Conservation (phyloP, 106 monocot genomes). For the Dioscorea dumetorum region DNA sequence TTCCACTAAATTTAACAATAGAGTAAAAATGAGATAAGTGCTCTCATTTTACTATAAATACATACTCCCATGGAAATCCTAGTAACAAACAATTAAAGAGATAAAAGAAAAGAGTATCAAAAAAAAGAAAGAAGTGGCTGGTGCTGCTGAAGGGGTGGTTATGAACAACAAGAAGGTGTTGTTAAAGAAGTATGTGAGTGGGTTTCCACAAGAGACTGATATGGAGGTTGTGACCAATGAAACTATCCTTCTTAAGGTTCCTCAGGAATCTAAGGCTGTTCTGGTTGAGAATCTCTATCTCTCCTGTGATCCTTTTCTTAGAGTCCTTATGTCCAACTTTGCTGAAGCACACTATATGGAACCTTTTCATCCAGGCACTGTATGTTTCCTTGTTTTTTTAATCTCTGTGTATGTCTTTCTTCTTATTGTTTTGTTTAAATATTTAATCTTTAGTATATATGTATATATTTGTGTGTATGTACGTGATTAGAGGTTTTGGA, state of each 20-base stretch:
- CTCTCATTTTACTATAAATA: too few relatives aligned
- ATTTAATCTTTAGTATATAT: too few relatives aligned
- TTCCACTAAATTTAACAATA: too few relatives aligned
- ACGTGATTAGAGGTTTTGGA: constrained; percentile 5
- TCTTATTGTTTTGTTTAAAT: too few relatives aligned
- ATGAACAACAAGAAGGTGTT: constrained; percentile 13
- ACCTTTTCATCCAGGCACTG: not conserved
- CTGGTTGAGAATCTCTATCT: constrained; percentile 45
- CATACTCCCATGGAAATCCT: too few relatives aligned
- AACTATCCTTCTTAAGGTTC: constrained; percentile 4
- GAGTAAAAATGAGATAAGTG: too few relatives aligned
- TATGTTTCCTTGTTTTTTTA: not conserved
- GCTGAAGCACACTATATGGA: not conserved
- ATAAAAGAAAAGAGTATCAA: too few relatives aligned
- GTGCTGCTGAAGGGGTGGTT: not conserved
- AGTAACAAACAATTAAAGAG: too few relatives aligned
- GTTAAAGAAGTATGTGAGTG: constrained; percentile 2
- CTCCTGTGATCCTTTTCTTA: constrained; percentile 16
- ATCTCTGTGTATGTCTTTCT: not conserved
- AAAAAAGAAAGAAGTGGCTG: not conserved
- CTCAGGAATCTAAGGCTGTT: constrained; percentile 17
- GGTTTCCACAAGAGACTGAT: constrained; percentile 3
- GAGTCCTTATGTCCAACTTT: not conserved
- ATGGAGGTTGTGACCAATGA: constrained; percentile 8
- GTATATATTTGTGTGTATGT: not conserved